A percentile compares a stretch with the other conserved stretches of the same genome.
phyloP scores from a whole-genome alignment of 352 stramenopile genomes.

The Globisporangium barbulae region DNA sequence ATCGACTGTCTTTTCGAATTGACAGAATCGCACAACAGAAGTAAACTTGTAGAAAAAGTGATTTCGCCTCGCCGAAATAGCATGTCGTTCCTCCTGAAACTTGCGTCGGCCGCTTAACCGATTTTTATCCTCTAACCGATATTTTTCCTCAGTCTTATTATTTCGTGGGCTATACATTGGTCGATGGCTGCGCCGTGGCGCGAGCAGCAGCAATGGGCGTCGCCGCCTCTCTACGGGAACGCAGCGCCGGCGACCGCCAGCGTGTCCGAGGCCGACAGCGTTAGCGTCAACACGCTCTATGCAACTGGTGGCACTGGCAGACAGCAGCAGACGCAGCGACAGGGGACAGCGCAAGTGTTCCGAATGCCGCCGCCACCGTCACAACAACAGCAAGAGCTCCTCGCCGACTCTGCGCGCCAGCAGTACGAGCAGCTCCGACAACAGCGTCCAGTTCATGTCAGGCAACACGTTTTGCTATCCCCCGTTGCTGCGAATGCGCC shows the following conservation, averaged over 20 bases:
- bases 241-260: neutral
- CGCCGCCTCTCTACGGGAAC: neutral
- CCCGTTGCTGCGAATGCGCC: neutral
- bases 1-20: no score
- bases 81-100: no score
- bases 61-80: no score
- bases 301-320: neutral
- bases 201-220: neutral
- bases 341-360: neutral
- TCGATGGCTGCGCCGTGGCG: constrained; percentile 5
- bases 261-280: neutral
- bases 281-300: neutral
- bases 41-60: no score
- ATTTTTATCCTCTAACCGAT: no score
- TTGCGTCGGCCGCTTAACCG: no score
- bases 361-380: neutral
- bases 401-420: constrained; percentile 1
- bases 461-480: neutral
- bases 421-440: constrained; percentile 13
- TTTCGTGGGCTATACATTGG: neutral
- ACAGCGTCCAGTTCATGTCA: neutral
- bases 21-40: no score
- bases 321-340: neutral
- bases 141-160: neutral
- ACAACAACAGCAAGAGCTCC: constrained; percentile 10